Evolutionary conservation across 306 rosid genomes (phyloP).

Genomic region (Nissolia schottii): DNA sequence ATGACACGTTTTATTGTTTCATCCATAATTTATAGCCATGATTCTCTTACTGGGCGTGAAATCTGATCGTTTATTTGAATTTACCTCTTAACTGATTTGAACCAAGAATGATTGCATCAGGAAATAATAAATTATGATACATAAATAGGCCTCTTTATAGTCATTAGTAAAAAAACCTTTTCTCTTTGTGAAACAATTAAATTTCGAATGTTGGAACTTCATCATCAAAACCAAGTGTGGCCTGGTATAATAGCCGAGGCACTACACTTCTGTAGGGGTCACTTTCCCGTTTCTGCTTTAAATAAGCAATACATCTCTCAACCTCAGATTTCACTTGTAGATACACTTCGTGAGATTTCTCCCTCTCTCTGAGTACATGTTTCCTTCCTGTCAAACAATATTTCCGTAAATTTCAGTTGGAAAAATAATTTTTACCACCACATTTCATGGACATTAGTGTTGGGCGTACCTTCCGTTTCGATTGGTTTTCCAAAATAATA

Average conservation of each 20-base stretch:
- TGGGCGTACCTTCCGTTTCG: slow-evolving; percentile 74
- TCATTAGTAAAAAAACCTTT: neutral
- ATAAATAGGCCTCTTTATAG: neutral
- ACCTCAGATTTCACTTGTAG: slow-evolving; percentile 69
- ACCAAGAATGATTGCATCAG: neutral
- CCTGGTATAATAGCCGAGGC: slow-evolving; percentile 63
- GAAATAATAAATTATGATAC: too few species aligned
- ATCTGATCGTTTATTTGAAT: too few species aligned
- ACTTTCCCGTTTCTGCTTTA: slow-evolving; percentile 59
- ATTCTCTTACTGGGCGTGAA: too few species aligned
- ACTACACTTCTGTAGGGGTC: slow-evolving; percentile 69
- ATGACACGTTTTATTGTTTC: too few species aligned
- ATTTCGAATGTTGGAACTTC: slow-evolving; percentile 78
- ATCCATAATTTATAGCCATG: too few species aligned
- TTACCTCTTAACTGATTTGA: neutral
- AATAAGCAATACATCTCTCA: slow-evolving; percentile 59
- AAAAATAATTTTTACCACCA: neutral
- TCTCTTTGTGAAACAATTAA: slow-evolving; percentile 21
- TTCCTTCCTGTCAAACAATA: slow-evolving; percentile 57
- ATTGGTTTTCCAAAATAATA: slow-evolving; percentile 80
- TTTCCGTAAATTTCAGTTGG: neutral
- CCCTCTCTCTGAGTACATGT: slow-evolving; percentile 52
- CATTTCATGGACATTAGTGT: too few species aligned
- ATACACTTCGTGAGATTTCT: slow-evolving; percentile 58
- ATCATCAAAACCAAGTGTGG: slow-evolving; percentile 45